Base-by-base conservation (phyloP, 345 rosid genomes). In the Chamaenerion angustifolium region DNA sequence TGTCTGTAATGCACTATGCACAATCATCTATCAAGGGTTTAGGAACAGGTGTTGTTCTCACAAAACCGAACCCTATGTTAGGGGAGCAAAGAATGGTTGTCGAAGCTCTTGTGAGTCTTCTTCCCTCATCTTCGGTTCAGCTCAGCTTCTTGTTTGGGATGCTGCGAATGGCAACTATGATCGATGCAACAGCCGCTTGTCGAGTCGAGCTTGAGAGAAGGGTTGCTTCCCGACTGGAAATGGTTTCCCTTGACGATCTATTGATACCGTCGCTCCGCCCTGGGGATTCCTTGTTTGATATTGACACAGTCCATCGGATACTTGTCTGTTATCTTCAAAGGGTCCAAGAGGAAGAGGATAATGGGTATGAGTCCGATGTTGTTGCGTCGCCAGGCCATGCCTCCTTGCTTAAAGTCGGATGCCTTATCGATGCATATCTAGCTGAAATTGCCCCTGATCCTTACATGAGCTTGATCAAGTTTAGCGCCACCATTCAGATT, bases 381-480 rank as follows among this genome's bases (percentile, higher is more conserved):
- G 56, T 69, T 5, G 78, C 67, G 52, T 73, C 78, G 51, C 76
- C 81, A 0, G 71, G 83, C 11, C 83, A 85, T 19, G 70, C 69
- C 49, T 75, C 90, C 17, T 69, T 82, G 70, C 49, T 89, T 57
- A 89, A 82, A 70, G 88, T 85, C 15, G 97, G 95, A 46, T 59
- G 70, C 56, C 80, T 85, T 56, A 67, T 82, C 12, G 97, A 89
- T 70, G 80, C 85, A 18, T 89, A 82, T 62, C 66, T 85, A 41
- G 90, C 83, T 19, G 95, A 89, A 73, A 85, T 85, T 40, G 95
- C 90, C 14, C 78, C 85, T 3, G 97, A 85, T 61, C 95, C 89
- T 13, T 74, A 75, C 63, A 51, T 89, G 62, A 74, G 79, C 66
- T 57, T 80, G 68, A 75, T 63, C 62, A 85, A 85, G 60, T 82